Base-by-base conservation (phyloP, 2,329 filamentous ascomycete genomes). In the Pseudohalonectria lignicola region DNA sequence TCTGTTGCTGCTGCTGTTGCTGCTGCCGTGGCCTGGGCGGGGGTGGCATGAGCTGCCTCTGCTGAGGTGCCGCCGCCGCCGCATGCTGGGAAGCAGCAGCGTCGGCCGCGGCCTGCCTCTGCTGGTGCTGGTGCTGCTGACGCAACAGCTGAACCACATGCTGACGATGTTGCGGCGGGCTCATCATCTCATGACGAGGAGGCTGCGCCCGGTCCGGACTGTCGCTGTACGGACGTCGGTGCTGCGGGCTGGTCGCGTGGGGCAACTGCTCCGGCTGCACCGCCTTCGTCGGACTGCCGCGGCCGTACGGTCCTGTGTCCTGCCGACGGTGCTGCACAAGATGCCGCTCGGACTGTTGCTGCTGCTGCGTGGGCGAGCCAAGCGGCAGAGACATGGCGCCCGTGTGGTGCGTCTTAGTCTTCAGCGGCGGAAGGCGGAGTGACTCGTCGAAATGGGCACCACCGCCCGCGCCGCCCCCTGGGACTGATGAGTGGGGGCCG, bases 341-440 rank as follows among this genome's bases (percentile, higher is more conserved):
- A 25, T 45, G 32, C 25, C 29, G 29, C 17, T 39, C 23, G 19
- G 3, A 13, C 20, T 39, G 35, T 26, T 32, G 31, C 15, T 33
- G 39, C 35, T 19, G 5, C 49, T 50, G 13, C 40, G 41, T 23
- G 3, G 21, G 31, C 28, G 47, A 42, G n/a, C 46, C 39, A 1
- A 53, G 49, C 3, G 52, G 48, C 10, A 50, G 51, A 1, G 59
- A 52, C 12, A 56, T 40, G 2, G 39, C n/a, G 36, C 32, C 18
- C 8, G 34, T 9, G 11, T n/a, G 17, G 32, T 13, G 20, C 15
- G 31, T 26, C 40, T 55, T 54, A 47, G 61, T 74, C 49, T 74
- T 67, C 26, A 76, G 52, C 1, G 72, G 71, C 1, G 72, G 70
- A 15, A 76, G 54, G 21, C 66, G 62, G 9, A 75, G 59, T 6